Conservation (phyloP, 2,329 filamentous ascomycete genomes). For the Hymenoscyphus fraxineus region DNA sequence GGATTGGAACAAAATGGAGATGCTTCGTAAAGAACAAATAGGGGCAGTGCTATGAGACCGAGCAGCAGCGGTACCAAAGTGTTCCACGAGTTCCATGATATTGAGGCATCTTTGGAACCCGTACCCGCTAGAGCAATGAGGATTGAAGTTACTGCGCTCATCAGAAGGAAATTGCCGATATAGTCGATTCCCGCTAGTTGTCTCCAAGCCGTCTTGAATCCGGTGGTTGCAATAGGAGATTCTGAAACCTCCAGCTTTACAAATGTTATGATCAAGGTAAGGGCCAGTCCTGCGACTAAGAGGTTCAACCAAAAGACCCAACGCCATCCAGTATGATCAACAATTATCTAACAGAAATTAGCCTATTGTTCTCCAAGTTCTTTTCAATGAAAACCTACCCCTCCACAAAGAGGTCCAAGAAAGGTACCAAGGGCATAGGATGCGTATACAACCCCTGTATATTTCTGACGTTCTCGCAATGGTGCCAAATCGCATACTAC, state of each 20-base stretch:
- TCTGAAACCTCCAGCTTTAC: background rate
- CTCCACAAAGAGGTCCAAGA: slow-evolving; percentile 5
- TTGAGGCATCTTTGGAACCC: slow-evolving; percentile 1
- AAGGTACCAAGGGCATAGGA: background rate
- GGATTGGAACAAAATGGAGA: slow-evolving; percentile 9
- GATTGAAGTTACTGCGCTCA: background rate
- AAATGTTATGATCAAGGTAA: background rate
- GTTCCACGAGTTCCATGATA: slow-evolving; percentile 9
- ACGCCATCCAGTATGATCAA: slow-evolving; percentile 2
- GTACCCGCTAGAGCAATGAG: background rate
- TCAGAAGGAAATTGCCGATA: slow-evolving; percentile 4
- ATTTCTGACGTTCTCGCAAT: slow-evolving; percentile 43
- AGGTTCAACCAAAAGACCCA: slow-evolving; percentile 7
- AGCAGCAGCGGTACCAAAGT: slow-evolving; percentile 6
- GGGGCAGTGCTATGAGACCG: background rate
- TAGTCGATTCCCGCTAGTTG: slow-evolving; percentile 4
- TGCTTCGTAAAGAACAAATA: slow-evolving; percentile 3
- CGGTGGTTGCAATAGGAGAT: background rate
- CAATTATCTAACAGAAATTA: slow-evolving; percentile 1
- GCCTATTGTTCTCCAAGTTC: background rate
- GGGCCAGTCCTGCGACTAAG: background rate
- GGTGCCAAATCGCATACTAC: slow-evolving; percentile 49
- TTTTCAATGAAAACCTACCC: background rate
- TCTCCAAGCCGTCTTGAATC: background rate
- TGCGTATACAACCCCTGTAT: background rate